phyloP scores from a whole-genome alignment of 257 asterid genomes.

The Paulownia fortunei region DNA sequence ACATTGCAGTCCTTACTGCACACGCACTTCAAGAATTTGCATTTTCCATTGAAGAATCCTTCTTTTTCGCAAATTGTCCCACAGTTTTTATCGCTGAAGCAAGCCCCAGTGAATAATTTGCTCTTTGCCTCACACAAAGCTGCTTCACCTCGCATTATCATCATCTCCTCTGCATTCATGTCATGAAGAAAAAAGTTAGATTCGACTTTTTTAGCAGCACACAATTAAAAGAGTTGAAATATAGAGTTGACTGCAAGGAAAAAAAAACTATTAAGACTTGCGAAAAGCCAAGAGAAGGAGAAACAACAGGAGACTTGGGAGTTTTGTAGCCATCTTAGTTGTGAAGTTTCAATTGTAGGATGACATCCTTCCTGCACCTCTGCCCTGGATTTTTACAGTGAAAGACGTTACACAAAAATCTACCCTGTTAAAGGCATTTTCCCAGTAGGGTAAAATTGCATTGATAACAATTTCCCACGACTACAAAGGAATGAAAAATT shows the following conservation, averaged over 20 bases:
- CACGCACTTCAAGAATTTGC: constrained; percentile 18
- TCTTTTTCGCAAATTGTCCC: constrained; percentile 34
- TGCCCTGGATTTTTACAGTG: no score
- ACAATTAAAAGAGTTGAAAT: not conserved
- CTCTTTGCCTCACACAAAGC: constrained; percentile 23
- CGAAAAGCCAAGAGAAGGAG: constrained; percentile 33
- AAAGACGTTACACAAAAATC: not conserved
- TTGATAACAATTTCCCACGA: not conserved
- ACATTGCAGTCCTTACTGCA: constrained; percentile 23
- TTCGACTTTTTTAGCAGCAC: no score
- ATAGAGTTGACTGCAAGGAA: not conserved
- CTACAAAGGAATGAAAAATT: not conserved
- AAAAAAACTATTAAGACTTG: not conserved
- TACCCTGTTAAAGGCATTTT: not conserved
- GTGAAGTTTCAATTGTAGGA: no score
- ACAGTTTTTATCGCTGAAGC: constrained; percentile 27
- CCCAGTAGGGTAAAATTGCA: not conserved
- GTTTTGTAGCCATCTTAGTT: constrained; percentile 27
- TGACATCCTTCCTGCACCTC: no score
- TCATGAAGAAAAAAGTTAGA: not conserved
- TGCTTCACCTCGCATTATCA: constrained; percentile 22
- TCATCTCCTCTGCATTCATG: constrained; percentile 26
- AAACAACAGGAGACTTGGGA: not conserved
- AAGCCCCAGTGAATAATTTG: constrained; percentile 20
- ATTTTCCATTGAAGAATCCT: constrained; percentile 18